These are phyloP conservation scores for Rhizophagus clarus DNA, from an alignment of 192 early-diverging fungal species.

Conservation along the genomic window DNA sequence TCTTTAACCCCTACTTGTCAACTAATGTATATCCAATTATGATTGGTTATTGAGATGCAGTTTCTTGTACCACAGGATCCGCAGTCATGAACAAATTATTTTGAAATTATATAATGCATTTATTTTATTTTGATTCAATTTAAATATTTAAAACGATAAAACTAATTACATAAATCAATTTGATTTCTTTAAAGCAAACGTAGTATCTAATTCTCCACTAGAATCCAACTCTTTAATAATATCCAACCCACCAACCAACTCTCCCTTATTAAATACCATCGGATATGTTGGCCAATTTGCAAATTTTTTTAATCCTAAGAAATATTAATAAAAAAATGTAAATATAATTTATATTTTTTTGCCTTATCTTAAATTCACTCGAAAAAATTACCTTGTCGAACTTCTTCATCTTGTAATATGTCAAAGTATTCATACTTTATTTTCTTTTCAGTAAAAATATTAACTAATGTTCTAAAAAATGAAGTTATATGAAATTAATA, in stretches of 20 bases:
- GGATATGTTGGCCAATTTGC: constrained; percentile 97
- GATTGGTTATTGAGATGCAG: too few species aligned
- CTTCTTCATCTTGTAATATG: constrained; percentile 90
- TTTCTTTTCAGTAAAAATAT: constrained; percentile 71
- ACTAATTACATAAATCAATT: too few species aligned
- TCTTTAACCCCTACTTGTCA: too few species aligned
- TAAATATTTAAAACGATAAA: too few species aligned
- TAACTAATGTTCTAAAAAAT: constrained; percentile 63
- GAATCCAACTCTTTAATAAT: constrained; percentile 91
- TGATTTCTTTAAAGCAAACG: neutral
- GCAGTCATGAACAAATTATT: too few species aligned
- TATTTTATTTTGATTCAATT: too few species aligned
- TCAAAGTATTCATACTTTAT: constrained; percentile 88
- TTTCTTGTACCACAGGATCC: too few species aligned
- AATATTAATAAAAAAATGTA: too few species aligned
- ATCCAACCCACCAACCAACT: constrained; percentile 92
- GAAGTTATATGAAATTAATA: too few species aligned
- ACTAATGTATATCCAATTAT: too few species aligned
- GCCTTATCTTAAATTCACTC: neutral
- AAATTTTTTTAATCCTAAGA: constrained; percentile 73
- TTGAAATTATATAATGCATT: too few species aligned
- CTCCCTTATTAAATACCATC: constrained; percentile 63
- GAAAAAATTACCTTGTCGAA: constrained; percentile 69
- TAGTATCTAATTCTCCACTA: constrained; percentile 62
- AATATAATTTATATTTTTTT: too few species aligned